Base-by-base conservation (phyloP, 495 filamentous ascomycete genomes). In the Rhypophila decipiens region DNA sequence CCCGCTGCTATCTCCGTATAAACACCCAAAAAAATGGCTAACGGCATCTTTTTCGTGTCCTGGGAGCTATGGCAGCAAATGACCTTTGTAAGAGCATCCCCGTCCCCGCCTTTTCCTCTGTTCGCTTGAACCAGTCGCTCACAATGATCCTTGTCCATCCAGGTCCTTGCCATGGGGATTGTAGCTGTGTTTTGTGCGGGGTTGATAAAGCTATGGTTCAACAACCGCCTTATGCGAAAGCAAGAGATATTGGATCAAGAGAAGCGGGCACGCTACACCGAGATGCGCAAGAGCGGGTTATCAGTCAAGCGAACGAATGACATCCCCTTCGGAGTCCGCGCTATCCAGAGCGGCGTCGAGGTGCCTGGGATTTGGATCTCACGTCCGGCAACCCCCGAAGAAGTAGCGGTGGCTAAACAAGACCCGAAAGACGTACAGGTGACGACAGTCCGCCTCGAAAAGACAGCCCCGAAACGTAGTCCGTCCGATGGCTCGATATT, bases 31-130 rank as follows among this genome's bases (percentile, higher is more conserved):
- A 57, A 52, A 23, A 61, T 63, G 58, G 49, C 49, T 24, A 46
- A 39, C 41, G 44, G 36, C n/a, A 49, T 46, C 29, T 95, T 96
- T 70, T 96, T 91, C 71, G 57, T 69, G 33, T 73, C 68, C 31
- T 96, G 90, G 90, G 62, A 75, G 52, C 66, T 93, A 57, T 97
- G 91, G 91, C 79, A 94, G 76, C 85, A 95, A 75, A 77, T 96
- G 80, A 83, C 78, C 51, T 83, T 96, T 68, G 91, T 96, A 72
- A 68, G 87, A 76, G 20, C 24, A n/a, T n/a, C n/a, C n/a, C n/a
- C n/a, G n/a, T n/a, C n/a, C n/a, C n/a, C n/a, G n/a, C n/a, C n/a
- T n/a, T n/a, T n/a, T n/a, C n/a, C n/a, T n/a, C n/a, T n/a, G n/a
- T n/a, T n/a, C n/a, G n/a, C n/a, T n/a, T n/a, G n/a, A n/a, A n/a